phyloP scores from a whole-genome alignment of 768 basidiomycete species.

The Mycena olivaceomarginata region DNA sequence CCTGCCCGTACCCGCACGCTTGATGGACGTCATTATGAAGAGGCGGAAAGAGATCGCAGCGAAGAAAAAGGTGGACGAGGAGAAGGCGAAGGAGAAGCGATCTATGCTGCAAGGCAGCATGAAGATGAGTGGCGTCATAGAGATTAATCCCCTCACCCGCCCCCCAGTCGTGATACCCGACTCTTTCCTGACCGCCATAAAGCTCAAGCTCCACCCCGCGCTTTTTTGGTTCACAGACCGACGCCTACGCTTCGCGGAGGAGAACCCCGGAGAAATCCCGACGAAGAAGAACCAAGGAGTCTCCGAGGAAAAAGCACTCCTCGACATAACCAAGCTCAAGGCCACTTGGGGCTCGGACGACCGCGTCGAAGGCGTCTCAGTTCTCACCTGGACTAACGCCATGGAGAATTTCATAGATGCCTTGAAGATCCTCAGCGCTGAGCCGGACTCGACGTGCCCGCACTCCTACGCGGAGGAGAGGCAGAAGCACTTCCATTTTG shows the following conservation, averaged over 20 bases:
- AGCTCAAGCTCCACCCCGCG: neutral
- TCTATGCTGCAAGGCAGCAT: too few species aligned
- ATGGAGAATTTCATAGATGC: neutral
- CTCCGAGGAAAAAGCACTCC: neutral
- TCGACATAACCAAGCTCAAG: neutral
- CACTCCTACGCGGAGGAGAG: constrained; percentile 6
- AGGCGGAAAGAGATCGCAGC: neutral
- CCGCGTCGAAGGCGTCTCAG: neutral
- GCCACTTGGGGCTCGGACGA: constrained; percentile 9
- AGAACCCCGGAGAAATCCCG: neutral
- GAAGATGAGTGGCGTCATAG: too few species aligned
- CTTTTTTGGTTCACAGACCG: constrained; percentile 25
- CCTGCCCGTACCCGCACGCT: neutral
- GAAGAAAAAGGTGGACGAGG: neutral
- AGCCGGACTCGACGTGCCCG: neutral
- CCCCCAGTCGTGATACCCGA: too few species aligned
- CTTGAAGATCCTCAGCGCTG: neutral
- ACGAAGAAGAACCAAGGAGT: neutral
- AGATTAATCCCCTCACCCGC: too few species aligned
- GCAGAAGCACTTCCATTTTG: neutral
- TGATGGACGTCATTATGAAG: neutral
- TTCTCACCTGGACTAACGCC: constrained; percentile 1
- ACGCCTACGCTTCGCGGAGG: neutral
- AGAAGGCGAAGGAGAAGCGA: too few species aligned
- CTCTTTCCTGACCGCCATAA: too few species aligned